phyloP scores from a whole-genome alignment of 306 rosid genomes.

The Trifolium dubium region DNA sequence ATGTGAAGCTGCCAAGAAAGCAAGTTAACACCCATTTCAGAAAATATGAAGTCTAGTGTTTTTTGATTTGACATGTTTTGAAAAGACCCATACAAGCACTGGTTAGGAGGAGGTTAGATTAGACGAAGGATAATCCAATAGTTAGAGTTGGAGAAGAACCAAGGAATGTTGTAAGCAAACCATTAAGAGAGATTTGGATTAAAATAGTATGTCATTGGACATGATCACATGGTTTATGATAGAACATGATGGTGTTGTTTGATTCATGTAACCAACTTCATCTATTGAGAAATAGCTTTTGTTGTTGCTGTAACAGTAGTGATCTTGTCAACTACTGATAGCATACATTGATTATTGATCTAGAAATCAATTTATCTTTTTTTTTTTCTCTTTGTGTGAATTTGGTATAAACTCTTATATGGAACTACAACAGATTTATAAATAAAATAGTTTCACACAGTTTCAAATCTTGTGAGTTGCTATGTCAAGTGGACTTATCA shows the following conservation, averaged over 20 bases:
- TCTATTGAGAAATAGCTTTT: background rate
- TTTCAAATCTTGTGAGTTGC: slow-evolving; percentile 14
- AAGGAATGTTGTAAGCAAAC: slow-evolving; percentile 1
- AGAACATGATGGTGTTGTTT: background rate
- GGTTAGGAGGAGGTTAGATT: background rate
- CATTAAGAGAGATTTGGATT: slow-evolving; percentile 22
- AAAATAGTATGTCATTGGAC: slow-evolving; percentile 6
- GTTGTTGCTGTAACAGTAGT: background rate
- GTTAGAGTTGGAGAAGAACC: slow-evolving; percentile 17
- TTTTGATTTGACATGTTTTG: slow-evolving; percentile 2
- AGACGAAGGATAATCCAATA: background rate
- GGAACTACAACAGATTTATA: slow-evolving; percentile 7
- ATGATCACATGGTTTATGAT: background rate
- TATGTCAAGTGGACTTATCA: slow-evolving; percentile 13
- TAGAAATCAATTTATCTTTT: slow-evolving; percentile 8
- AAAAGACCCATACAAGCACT: background rate
- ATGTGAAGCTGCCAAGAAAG: background rate
- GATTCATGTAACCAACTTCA: slow-evolving; percentile 14
- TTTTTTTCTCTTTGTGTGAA: background rate
- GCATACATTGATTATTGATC: slow-evolving; percentile 7
- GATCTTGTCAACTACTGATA: slow-evolving; percentile 10
- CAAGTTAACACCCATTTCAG: background rate
- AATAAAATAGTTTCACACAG: slow-evolving; percentile 24
- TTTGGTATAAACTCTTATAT: slow-evolving; percentile 26
- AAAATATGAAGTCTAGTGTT: background rate